Evolutionary conservation across 306 rosid genomes (phyloP).

Genomic region (Biancaea sappan): DNA sequence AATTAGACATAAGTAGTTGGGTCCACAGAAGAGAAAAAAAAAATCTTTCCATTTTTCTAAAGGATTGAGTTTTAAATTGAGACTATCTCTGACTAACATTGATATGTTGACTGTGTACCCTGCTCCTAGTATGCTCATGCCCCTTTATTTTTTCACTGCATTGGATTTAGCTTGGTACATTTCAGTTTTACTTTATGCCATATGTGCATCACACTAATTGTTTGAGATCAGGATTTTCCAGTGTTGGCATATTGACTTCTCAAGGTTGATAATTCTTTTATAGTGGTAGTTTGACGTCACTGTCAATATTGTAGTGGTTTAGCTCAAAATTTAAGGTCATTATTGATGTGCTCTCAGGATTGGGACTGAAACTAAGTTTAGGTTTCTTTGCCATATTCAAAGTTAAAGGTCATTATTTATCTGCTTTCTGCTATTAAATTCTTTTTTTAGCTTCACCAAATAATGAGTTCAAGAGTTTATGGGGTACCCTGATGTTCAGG

Average conservation of each 20-base stretch:
- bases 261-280: background rate
- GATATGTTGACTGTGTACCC: background rate
- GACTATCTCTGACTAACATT: background rate
- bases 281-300: background rate
- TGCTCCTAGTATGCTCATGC: background rate
- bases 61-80: slow-evolving; percentile 2
- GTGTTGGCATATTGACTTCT: background rate
- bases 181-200: background rate
- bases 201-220: background rate
- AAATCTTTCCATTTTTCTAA: background rate
- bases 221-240: background rate
- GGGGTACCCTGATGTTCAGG: background rate
- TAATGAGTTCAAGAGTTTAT: background rate
- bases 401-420: background rate
- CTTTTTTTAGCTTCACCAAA: background rate
- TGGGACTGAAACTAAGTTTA: background rate
- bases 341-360: background rate
- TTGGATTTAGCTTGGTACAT: slow-evolving; percentile 14
- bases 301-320: background rate
- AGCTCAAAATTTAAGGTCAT: background rate
- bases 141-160: slow-evolving; percentile 1
- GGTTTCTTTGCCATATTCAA: slow-evolving; percentile 2
- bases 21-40: slow-evolving; percentile 4
- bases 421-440: background rate
- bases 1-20: background rate